A percentile compares a stretch with the other conserved stretches of the same genome.
These are phyloP conservation scores for Nymphaea thermarum DNA, from an alignment of 164 flowering plant species.

Conservation along the genomic window DNA sequence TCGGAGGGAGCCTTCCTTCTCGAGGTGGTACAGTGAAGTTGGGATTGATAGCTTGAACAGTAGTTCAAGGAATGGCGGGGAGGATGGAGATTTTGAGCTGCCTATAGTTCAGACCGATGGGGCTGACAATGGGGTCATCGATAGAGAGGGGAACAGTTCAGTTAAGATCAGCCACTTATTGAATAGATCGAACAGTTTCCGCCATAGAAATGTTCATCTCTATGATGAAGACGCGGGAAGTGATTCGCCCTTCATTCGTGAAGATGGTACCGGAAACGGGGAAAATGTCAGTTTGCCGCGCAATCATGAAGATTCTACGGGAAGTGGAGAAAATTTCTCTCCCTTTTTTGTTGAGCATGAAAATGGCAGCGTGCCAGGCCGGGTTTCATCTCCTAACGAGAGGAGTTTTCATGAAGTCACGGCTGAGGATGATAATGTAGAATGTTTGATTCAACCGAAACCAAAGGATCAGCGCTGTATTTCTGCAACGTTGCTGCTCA, in stretches of 20 bases:
- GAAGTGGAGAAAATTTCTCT: constrained; percentile 22
- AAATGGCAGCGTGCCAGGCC: background rate
- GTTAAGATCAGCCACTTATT: background rate
- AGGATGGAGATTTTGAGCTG: constrained; percentile 43
- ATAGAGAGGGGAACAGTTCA: constrained; percentile 12
- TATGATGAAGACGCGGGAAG: constrained; percentile 22
- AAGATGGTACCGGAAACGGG: background rate
- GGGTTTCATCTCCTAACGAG: constrained; percentile 13
- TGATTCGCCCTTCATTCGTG: background rate
- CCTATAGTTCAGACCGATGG: constrained; percentile 18
- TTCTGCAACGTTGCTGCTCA: constrained; percentile 45
- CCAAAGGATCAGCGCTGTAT: constrained; percentile 16
- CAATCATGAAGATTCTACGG: constrained; percentile 7
- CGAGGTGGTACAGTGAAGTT: constrained; percentile 46
- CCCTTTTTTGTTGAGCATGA: constrained; percentile 57
- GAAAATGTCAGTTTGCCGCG: background rate
- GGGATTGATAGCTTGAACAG: constrained; percentile 16
- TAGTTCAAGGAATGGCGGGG: constrained; percentile 11
- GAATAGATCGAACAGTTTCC: constrained; percentile 3
- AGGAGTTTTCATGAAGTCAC: constrained; percentile 7
- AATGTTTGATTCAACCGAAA: constrained; percentile 7
- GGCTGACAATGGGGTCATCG: constrained; percentile 12
- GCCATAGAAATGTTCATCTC: constrained; percentile 23
- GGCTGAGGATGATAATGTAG: constrained; percentile 12
- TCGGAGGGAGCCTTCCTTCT: constrained; percentile 52